phyloP scores from a whole-genome alignment of 2,329 filamentous ascomycete genomes.

The Fusarium sp. region DNA sequence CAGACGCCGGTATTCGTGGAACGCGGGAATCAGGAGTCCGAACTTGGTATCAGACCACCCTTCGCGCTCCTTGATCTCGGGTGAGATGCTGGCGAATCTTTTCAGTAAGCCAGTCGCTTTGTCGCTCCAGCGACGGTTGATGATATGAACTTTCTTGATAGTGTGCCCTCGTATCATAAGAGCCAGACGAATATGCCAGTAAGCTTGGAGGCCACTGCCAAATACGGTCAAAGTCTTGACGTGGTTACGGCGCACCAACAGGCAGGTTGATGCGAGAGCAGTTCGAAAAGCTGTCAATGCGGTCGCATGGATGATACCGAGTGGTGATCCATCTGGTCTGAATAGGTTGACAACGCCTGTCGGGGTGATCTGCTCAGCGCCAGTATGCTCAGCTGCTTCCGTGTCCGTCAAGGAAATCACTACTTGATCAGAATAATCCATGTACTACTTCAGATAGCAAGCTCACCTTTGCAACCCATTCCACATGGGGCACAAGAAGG shows the following conservation, averaged over 20 bases:
- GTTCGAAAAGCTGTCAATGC: conserved; percentile 87
- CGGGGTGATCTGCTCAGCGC: conserved; percentile 61
- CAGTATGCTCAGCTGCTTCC: conserved; percentile 47
- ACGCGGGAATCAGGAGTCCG: conserved; percentile 76
- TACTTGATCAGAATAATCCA: conserved; percentile 48
- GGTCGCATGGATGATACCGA: conserved; percentile 79
- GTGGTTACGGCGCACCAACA: conserved; percentile 74
- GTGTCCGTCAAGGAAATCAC: conserved; percentile 74
- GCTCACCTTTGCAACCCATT: conserved; percentile 77
- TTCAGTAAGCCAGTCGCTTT: conserved; percentile 67
- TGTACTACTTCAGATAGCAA: not conserved
- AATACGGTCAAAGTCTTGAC: conserved; percentile 87
- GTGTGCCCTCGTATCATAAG: conserved; percentile 79
- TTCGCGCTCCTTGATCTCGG: conserved; percentile 65
- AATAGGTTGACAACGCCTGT: conserved; percentile 80
- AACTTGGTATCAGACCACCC: conserved; percentile 79
- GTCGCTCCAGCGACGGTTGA: conserved; percentile 80
- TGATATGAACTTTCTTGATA: conserved; percentile 84
- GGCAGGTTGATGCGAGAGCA: conserved; percentile 77
- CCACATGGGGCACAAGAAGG: conserved; percentile 75
- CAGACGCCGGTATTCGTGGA: conserved; percentile 76
- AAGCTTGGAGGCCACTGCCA: conserved; percentile 90
- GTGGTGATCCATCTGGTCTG: conserved; percentile 70
- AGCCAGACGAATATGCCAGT: conserved; percentile 92
- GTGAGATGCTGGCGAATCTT: conserved; percentile 62